Evolutionary conservation across 768 basidiomycete species (phyloP), one percentile per base, ranked within the genome.

Genomic region (Omphalotus guepiniiformis): DNA sequence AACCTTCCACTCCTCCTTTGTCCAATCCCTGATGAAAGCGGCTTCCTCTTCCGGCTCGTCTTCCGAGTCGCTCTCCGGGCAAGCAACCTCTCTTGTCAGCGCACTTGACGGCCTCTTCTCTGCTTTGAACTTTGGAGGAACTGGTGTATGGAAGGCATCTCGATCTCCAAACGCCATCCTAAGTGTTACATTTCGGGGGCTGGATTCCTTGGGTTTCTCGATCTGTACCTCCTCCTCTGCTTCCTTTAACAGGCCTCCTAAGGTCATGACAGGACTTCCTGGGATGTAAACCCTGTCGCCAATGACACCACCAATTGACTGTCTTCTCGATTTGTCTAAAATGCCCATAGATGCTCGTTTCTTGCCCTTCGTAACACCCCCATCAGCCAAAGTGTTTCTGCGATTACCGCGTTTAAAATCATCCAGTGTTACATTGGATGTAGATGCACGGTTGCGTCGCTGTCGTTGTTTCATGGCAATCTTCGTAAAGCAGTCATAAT

Each of bases 401-500:
- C 74, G 59, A 15, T 56, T 58, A 22, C 52, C 63, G 40, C 59
- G 62, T 9, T 61, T 53, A 8, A 68, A 57, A n/a, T 64, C 64
- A 29, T 65, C 68, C 13, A 66, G 54, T 3, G 61, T 56, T 4
- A 59, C 58, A 42, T 64, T 64, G 16, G 67, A 63, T 0, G 28
- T 9, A 18, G 11, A 16, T 9, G 38, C 38, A 16, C 37, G 23
- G 2, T 61, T 55, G 34, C 68, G 65, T 13, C 68, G 60, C 13
- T 61, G 54, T 43, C 54, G 67, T 53, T 47, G 66, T 58, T 59
- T 67, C 50, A 67, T 50, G 36, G 58, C 50, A 25, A 70, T 58
- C 46, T 78, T 78, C 22, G 84, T 82, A 56, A 86, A 80, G 58
- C 89, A 87, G 55, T 94, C 92, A 55, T 90, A 88, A 64, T 93